phyloP scores from a whole-genome alignment of 2,329 filamentous ascomycete species.

The Diplodia scrobiculata region DNA sequence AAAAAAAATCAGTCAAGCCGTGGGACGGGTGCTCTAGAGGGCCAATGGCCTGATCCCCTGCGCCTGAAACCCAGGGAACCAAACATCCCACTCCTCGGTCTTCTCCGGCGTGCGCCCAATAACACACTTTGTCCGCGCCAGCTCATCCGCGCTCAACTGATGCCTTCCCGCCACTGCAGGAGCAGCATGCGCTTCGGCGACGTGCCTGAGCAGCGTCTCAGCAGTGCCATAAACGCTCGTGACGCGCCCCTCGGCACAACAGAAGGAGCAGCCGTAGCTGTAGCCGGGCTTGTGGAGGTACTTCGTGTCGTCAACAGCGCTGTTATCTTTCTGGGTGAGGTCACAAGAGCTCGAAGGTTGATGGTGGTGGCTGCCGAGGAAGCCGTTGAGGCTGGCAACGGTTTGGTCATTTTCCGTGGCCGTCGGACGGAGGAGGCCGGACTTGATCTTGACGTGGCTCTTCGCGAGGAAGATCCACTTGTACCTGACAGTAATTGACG shows the following conservation, averaged over 20 bases:
- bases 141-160: slow-evolving; percentile 37
- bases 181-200: slow-evolving; percentile 42
- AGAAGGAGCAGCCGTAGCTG: slow-evolving; percentile 44
- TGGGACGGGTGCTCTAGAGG: background rate
- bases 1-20: background rate
- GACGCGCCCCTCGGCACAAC: slow-evolving; percentile 38
- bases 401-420: background rate
- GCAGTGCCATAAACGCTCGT: slow-evolving; percentile 44
- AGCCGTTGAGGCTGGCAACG: background rate
- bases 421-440: slow-evolving; percentile 9
- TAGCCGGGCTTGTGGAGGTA: slow-evolving; percentile 22
- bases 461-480: slow-evolving; percentile 48
- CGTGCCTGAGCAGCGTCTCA: slow-evolving; percentile 46
- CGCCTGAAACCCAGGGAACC: background rate
- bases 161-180: slow-evolving; percentile 22
- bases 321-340: slow-evolving; percentile 3
- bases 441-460: slow-evolving; percentile 38
- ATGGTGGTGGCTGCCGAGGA: slow-evolving; percentile 31
- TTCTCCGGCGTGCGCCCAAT: slow-evolving; percentile 40
- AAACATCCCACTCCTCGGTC: slow-evolving; percentile 44
- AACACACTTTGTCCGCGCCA: slow-evolving; percentile 41
- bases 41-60: background rate
- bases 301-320: background rate
- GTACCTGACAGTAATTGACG: slow-evolving; percentile 34
- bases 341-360: slow-evolving; percentile 12